Evolutionary conservation across 176 grass and related monocot genomes (phyloP), one percentile per base, ranked within the genome.

Genomic region (Areca catechu): DNA sequence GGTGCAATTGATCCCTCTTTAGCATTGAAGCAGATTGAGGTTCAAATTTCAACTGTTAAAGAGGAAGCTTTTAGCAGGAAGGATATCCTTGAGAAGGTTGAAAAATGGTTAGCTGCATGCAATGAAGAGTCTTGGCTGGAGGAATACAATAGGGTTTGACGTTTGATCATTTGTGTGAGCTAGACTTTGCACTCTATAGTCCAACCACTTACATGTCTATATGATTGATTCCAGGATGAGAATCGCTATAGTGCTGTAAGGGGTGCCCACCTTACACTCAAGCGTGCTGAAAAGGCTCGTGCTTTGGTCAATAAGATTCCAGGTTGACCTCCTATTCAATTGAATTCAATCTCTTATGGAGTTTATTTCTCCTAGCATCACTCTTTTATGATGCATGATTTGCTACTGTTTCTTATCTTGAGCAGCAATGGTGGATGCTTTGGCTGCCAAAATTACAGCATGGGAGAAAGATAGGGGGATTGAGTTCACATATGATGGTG

Each of bases 51-150:
- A 54, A 54, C 74, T 50, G 67, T 87, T 27, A 84, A 93, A 81
- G 88, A 87, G 58, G 88, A 87, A 47, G 76, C 83, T 48, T 83
- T 83, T 70, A 86, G 73, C 66, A 75, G 88, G 61, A 87, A 93
- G 24, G 88, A 87, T 68, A 83, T 92, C 48, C 79, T 92, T 52
- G 88, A 92, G 70, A 62, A 76, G 53, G 76, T 92, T 16, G 88
- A 86, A 60, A 78, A 67, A 76, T 92, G 88, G 83, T 57, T 81
- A 56, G 75, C 67, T 51, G 73, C 83, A 71, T 75, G 83, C 51
- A 77, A 97, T 24, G 86, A 97, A 75, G 92, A 97, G 84, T 69
- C 68, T 7, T 97, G 92, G 86, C 69, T 97, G 48, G 92, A 97
- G 74, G 83, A 91, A 61, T 97, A 97, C 60, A 97, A 83, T 63